phyloP scores from a whole-genome alignment of 75 land plant species.

The Pinus tabuliformis region DNA sequence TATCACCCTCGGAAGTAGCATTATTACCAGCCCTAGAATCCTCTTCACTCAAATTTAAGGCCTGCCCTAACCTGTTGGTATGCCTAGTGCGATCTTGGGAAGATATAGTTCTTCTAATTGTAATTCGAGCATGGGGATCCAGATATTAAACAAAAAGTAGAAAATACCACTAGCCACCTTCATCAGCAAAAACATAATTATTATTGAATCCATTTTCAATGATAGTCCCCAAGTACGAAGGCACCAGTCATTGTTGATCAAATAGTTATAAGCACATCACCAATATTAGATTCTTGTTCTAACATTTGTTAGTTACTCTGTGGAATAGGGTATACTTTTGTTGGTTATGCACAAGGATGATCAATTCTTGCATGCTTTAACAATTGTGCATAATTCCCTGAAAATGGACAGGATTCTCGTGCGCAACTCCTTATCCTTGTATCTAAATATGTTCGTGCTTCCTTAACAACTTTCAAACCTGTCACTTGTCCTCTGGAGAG shows the following conservation, averaged over 20 bases:
- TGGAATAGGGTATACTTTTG: conserved; percentile 58
- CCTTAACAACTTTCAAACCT: conserved; percentile 56
- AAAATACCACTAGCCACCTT: conserved; percentile 46
- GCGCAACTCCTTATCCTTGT: conserved; percentile 62
- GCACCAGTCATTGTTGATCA: conserved; percentile 29
- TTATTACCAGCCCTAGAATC: too few relatives aligned
- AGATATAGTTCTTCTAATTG: conserved; percentile 5
- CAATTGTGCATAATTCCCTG: conserved; percentile 59
- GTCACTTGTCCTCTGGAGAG: conserved; percentile 62
- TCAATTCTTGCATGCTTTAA: conserved; percentile 76
- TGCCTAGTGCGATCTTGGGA: neutral
- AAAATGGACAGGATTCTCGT: conserved; percentile 55
- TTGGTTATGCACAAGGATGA: conserved; percentile 65
- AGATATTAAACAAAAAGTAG: conserved; percentile 34
- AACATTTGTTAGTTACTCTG: conserved; percentile 61
- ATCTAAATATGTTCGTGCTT: conserved; percentile 65
- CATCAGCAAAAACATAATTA: neutral
- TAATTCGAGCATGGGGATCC: conserved; percentile 25
- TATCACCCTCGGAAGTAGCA: too few relatives aligned
- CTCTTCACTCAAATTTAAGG: too few relatives aligned
- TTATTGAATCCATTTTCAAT: too few relatives aligned
- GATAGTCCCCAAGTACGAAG: conserved; percentile 37
- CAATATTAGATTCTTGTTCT: conserved; percentile 74
- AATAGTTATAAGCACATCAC: conserved; percentile 73
- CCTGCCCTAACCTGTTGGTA: neutral